Percentiles rank a stretch among this genome's conserved stretches.
Evolutionary conservation across 805 yeast genomes (phyloP).

Genomic region (Candida palmyrensis): DNA sequence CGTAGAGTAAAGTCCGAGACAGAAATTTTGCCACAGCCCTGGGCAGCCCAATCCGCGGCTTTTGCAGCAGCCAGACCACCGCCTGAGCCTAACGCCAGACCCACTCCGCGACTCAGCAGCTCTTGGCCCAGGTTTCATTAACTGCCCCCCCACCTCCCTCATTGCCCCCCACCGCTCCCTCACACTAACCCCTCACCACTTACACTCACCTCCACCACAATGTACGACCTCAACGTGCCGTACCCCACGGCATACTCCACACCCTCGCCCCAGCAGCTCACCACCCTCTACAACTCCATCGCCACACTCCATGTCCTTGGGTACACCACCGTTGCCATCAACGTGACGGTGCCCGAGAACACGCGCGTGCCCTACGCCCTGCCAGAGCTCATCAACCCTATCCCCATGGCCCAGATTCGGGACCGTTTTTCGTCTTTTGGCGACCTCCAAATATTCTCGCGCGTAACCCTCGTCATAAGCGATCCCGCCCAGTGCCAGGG

Average conservation of each 20-base stretch:
- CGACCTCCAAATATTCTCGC: slow-evolving; percentile 45
- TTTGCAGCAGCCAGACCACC: background rate
- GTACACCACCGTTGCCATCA: slow-evolving; percentile 73
- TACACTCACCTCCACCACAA: too few relatives aligned
- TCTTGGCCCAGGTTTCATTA: background rate
- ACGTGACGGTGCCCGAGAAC: slow-evolving; percentile 50
- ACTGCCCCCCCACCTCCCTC: too few relatives aligned
- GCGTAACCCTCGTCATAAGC: slow-evolving; percentile 71
- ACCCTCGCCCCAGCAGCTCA: slow-evolving; percentile 39
- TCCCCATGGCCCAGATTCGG: slow-evolving; percentile 18
- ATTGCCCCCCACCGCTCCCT: too few relatives aligned
- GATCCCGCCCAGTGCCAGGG: slow-evolving; percentile 76
- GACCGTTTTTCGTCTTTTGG: slow-evolving; percentile 20
- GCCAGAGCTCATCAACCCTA: slow-evolving; percentile 42
- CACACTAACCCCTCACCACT: too few relatives aligned
- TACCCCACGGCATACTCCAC: slow-evolving; percentile 58
- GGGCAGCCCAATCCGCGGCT: background rate
- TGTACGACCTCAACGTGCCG: slow-evolving; percentile 63
- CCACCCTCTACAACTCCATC: slow-evolving; percentile 43
- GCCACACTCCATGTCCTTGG: slow-evolving; percentile 56
- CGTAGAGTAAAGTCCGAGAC: too few relatives aligned
- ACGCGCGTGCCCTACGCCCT: slow-evolving; percentile 47
- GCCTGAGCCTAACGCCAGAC: background rate
- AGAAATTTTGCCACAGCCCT: too few relatives aligned
- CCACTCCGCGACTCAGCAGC: background rate